Evolutionary conservation across 1,284 basidiomycete species (phyloP).

Genomic region (Moniliophthora roreri): DNA sequence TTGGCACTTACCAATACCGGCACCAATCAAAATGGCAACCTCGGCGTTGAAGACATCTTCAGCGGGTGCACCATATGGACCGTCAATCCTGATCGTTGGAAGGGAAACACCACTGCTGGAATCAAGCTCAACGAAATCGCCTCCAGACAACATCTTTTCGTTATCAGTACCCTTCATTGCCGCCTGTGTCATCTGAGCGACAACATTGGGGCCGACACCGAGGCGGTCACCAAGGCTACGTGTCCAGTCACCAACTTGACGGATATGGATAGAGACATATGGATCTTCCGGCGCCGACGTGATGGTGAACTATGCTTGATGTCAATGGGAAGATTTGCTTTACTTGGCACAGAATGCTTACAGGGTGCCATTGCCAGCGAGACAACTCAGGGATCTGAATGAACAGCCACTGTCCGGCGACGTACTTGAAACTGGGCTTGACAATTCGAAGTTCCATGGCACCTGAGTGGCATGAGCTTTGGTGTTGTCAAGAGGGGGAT

Average conservation of each 20-base stretch:
- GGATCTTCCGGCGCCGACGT: conserved; percentile 91
- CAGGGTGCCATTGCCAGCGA: conserved; percentile 87
- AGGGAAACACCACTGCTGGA: conserved; percentile 48
- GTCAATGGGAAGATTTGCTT: not conserved
- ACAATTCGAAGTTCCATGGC: conserved; percentile 88
- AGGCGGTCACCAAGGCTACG: conserved; percentile 77
- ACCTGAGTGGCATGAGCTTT: conserved; percentile 38
- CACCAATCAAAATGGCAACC: conserved; percentile 84
- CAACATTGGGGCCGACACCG: conserved; percentile 75
- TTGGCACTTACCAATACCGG: conserved; percentile 73
- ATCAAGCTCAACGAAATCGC: conserved; percentile 80
- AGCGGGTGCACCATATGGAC: conserved; percentile 85
- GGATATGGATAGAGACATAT: conserved; percentile 86
- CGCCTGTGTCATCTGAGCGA: conserved; percentile 69
- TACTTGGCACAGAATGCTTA: conserved; percentile 34
- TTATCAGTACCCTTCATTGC: conserved; percentile 77
- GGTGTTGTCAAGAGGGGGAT: conserved; percentile 4
- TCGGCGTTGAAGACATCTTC: conserved; percentile 88
- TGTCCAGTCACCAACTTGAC: conserved; percentile 90
- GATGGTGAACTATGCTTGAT: conserved; percentile 73
- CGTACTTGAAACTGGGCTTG: conserved; percentile 88
- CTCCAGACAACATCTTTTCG: conserved; percentile 54
- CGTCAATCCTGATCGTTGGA: conserved; percentile 80
- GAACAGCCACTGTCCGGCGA: conserved; percentile 89
- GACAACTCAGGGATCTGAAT: conserved; percentile 85